A percentile compares a stretch with the other conserved stretches of the same genome.
phyloP scores from a whole-genome alignment of 805 yeast genomes.

The Zygoascus biomembranicola region DNA sequence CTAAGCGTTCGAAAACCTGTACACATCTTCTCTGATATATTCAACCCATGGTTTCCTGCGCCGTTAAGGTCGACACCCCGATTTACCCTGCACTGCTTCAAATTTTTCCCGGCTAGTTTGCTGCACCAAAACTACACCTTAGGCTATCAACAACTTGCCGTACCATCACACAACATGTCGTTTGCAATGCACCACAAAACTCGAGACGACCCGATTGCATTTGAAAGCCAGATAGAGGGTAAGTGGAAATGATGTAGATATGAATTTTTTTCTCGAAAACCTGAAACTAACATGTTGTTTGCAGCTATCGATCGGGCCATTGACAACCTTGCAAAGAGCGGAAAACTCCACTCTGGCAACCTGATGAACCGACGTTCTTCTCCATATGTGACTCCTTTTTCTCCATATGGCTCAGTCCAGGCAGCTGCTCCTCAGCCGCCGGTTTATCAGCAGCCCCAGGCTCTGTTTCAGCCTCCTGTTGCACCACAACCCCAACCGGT shows the following conservation, averaged over 20 bases:
- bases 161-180: neutral
- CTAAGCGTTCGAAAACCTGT: no score
- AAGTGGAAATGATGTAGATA: neutral
- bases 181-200: neutral
- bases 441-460: neutral
- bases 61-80: neutral
- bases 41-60: neutral
- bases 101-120: neutral
- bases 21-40: no score
- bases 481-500: neutral
- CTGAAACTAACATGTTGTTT: neutral
- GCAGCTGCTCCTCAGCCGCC: neutral
- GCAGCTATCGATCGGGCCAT: slow-evolving; percentile 13
- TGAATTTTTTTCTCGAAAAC: neutral
- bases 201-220: neutral
- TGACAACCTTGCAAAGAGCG: slow-evolving; percentile 7
- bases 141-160: neutral
- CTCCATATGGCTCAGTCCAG: neutral
- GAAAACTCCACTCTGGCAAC: neutral
- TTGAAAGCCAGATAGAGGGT: neutral
- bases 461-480: neutral
- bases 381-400: neutral
- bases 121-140: neutral
- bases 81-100: neutral
- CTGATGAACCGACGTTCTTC: no score